Evolutionary conservation across 805 yeast species (phyloP), one percentile per base, ranked within the genome.

Genomic region (Priceomyces melissophilus): DNA sequence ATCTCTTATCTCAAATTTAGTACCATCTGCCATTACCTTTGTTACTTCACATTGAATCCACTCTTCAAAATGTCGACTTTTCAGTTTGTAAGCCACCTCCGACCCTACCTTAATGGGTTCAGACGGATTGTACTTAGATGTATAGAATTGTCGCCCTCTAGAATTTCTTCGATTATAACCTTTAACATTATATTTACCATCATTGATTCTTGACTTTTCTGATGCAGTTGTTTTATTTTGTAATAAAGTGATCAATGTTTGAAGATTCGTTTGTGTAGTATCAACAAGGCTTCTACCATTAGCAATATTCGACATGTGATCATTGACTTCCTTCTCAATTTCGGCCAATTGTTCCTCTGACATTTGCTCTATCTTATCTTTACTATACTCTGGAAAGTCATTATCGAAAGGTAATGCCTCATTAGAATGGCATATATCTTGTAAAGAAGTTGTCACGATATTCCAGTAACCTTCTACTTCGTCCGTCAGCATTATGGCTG

Each of bases 11-110:
- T 93, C 98, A 58, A 83, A 89, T 43, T 78, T 73, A 4, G 50
- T 67, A 1, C 93, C 91, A 49, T 87, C 96, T 1, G 79, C 78
- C n/a, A 80, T 63, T 3, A 91, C 80, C 49, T 78, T 81, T 20
- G 82, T 76, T 11, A 93, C 95, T 54, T 85, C 88, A 66, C 99
- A 93, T 59, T 87, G 96, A 51, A 93, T 88, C 99, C 99, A 93
- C 57, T 91, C 98, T 37, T 84, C 90, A n/a, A 78, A 73, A 35
- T 82, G 84, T 30, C 84, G 73, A 52, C 78, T 81, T 44, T 75
- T 75, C 16, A 89, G 75, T 57, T 83, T 82, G 66, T 83, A 91
- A 1, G 97, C 98, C 0, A 93, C 96, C 51, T 87, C 95, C 0
- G 93, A 77, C 1, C 91, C 90, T 1, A 84, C 65, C 2, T 57